Conservation (phyloP, 2,329 filamentous ascomycete species). For the Trichoderma sp. region DNA sequence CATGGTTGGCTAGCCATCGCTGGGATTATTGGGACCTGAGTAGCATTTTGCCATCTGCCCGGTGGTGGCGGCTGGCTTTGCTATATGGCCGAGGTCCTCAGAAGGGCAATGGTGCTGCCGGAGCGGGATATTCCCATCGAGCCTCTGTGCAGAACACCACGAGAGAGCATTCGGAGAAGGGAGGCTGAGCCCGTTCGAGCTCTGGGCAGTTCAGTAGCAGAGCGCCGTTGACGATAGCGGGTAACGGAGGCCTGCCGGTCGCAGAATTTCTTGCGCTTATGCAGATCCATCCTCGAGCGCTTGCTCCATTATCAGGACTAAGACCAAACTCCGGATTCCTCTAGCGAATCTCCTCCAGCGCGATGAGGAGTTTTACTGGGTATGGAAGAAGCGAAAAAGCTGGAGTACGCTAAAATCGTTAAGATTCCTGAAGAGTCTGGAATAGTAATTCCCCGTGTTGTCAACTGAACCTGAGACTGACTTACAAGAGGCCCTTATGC, state of each 20-base stretch:
- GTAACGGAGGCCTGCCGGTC: not conserved
- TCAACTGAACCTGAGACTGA: slow-evolving; percentile 19
- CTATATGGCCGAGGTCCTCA: slow-evolving; percentile 14
- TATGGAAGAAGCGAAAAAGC: not conserved
- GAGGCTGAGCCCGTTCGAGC: not conserved
- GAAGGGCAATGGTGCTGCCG: not conserved
- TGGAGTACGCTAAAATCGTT: slow-evolving; percentile 14
- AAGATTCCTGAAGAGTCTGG: not conserved
- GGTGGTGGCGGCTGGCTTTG: slow-evolving; percentile 24
- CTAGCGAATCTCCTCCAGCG: slow-evolving; percentile 11
- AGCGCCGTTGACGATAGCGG: slow-evolving; percentile 2
- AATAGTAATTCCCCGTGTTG: not conserved
- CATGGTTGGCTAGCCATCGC: slow-evolving; percentile 12
- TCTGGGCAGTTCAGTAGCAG: not conserved
- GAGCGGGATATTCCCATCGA: not conserved
- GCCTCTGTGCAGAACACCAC: slow-evolving; percentile 7
- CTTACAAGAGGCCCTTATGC: not conserved
- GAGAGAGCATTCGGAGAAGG: not conserved
- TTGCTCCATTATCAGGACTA: slow-evolving; percentile 3
- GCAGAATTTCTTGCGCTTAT: slow-evolving; percentile 1
- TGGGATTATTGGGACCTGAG: slow-evolving; percentile 5
- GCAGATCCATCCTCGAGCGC: not conserved
- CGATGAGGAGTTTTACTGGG: not conserved
- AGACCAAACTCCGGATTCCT: slow-evolving; percentile 5
- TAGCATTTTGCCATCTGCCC: slow-evolving; percentile 10